phyloP scores from a whole-genome alignment of 2,329 filamentous ascomycete species.

The Ophiostoma montium region DNA sequence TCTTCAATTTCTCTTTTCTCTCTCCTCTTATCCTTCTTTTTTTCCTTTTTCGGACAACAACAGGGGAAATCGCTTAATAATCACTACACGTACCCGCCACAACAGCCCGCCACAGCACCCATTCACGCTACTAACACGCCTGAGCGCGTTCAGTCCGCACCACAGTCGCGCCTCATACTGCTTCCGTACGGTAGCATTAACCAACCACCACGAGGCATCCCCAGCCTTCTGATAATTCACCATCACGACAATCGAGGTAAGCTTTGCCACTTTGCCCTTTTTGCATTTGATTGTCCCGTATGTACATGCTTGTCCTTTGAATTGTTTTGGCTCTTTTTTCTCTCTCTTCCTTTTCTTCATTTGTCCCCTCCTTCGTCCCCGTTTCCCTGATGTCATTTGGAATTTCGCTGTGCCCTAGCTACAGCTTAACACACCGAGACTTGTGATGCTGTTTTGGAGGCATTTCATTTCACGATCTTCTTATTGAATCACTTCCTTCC shows the following conservation, averaged over 20 bases:
- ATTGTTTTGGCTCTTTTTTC: conserved; percentile 13
- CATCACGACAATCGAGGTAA: background rate
- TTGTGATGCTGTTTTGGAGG: background rate
- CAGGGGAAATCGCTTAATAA: conserved; percentile 1
- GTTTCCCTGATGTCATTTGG: conserved; percentile 1
- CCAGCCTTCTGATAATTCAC: conserved; percentile 1
- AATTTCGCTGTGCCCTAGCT: background rate
- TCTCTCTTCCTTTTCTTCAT: conserved; percentile 1
- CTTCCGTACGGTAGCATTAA: background rate
- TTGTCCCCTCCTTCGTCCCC: conserved; percentile 12
- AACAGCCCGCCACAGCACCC: background rate
- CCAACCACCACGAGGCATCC: conserved; percentile 2
- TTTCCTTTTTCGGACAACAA: background rate
- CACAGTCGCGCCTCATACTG: background rate
- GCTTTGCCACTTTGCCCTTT: background rate
- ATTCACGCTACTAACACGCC: background rate
- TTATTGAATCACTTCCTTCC: background rate
- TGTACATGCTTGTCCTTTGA: background rate
- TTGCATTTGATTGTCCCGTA: background rate
- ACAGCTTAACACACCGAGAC: background rate
- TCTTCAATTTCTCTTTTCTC: conserved; percentile 18
- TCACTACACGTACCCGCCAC: background rate
- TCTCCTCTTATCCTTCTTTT: conserved; percentile 16
- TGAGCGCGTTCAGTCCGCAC: background rate
- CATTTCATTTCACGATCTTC: background rate